Conservation (phyloP, 345 rosid species). For the Eucalyptus cloeziana region DNA sequence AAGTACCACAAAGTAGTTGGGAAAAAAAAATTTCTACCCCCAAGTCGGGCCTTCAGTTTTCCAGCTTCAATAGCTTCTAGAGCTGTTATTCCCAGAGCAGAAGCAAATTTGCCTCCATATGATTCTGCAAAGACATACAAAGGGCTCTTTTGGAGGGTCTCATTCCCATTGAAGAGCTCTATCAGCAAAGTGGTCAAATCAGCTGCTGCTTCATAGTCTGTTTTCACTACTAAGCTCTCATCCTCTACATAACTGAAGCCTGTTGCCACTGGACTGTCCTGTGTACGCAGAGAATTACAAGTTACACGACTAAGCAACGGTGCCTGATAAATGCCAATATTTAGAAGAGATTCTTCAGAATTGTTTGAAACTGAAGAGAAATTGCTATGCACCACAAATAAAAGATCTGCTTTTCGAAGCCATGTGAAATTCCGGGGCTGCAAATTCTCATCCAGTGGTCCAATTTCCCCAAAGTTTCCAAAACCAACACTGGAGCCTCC, state of each 20-base stretch:
- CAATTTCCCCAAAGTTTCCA: conserved; percentile 31
- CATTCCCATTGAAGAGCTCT: conserved; percentile 12
- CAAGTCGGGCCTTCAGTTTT: conserved; percentile 21
- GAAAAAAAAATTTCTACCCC: conserved; percentile 5
- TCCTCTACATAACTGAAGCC: conserved; percentile 36
- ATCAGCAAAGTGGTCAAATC: conserved; percentile 28
- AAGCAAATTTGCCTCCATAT: conserved; percentile 42
- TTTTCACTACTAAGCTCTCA: conserved; percentile 9
- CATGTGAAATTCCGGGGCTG: conserved; percentile 28
- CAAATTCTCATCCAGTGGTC: conserved; percentile 22
- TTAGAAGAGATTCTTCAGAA: neutral
- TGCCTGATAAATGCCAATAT: neutral
- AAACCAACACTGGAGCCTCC: conserved; percentile 24
- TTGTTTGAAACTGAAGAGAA: neutral
- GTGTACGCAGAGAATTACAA: neutral
- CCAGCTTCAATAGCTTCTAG: conserved; percentile 24
- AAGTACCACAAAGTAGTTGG: neutral
- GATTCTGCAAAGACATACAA: conserved; percentile 30
- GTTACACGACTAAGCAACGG: neutral
- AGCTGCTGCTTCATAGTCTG: conserved; percentile 33
- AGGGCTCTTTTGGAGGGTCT: conserved; percentile 18
- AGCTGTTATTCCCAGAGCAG: conserved; percentile 20
- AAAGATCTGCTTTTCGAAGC: conserved; percentile 35
- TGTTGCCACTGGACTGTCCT: conserved; percentile 37
- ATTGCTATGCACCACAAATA: conserved; percentile 20